These are phyloP conservation scores for Leccinum pachyderme DNA, from an alignment of 1,284 basidiomycete species.

Conservation along the genomic window DNA sequence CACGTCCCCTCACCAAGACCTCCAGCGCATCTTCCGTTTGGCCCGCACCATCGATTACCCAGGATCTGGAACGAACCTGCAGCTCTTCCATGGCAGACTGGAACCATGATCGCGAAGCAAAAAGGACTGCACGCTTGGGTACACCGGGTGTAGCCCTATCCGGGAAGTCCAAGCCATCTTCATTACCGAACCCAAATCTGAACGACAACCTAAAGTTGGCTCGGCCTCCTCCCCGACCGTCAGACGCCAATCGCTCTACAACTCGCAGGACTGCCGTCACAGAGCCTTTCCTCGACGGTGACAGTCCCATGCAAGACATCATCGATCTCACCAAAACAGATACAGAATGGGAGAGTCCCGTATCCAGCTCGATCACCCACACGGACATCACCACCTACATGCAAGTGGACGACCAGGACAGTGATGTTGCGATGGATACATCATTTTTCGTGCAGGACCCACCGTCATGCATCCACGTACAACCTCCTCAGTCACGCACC, in stretches of 20 bases:
- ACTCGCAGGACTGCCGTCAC: neutral
- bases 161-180: conserved; percentile 16
- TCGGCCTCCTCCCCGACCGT: neutral
- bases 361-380: neutral
- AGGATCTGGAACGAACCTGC: conserved; percentile 1
- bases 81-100: neutral
- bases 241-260: neutral
- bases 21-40: conserved; percentile 20
- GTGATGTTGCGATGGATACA: conserved; percentile 9
- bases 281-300: conserved; percentile 3
- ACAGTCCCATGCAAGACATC: conserved; percentile 17
- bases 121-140: conserved; percentile 13
- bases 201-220: conserved; percentile 12
- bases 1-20: conserved; percentile 21
- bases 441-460: neutral
- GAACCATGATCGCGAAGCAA: conserved; percentile 12
- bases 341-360: conserved; percentile 16
- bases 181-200: conserved; percentile 14
- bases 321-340: conserved; percentile 25
- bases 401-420: conserved; percentile 13
- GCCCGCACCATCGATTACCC: neutral
- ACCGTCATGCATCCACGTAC: neutral
- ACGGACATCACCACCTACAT: conserved; percentile 14
- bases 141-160: neutral
- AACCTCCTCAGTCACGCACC: neutral